These are phyloP conservation scores for Friedmanniomyces endolithicus DNA, from an alignment of 495 filamentous ascomycete genomes.

Conservation along the genomic window DNA sequence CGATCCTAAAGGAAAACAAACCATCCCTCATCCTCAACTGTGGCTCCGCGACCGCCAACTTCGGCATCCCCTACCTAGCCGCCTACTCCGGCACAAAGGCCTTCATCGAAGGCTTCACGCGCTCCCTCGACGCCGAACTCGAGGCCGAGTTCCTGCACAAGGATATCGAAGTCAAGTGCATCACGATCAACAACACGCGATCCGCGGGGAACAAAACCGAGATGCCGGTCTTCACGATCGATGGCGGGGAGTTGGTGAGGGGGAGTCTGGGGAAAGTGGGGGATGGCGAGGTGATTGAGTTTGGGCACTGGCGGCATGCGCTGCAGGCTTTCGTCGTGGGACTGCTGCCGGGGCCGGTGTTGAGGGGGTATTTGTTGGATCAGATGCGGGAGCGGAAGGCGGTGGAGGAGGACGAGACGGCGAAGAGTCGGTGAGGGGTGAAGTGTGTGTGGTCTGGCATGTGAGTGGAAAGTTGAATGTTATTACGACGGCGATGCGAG, in stretches of 20 bases:
- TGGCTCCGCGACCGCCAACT: conserved; percentile 15
- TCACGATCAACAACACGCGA: background rate
- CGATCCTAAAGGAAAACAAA: conserved; percentile 23
- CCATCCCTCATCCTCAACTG: conserved; percentile 36
- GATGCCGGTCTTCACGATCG: background rate
- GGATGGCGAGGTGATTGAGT: background rate
- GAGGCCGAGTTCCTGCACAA: background rate
- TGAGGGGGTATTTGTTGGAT: background rate
- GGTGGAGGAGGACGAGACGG: background rate
- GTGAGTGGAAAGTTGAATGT: no score
- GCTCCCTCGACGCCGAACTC: conserved; percentile 1
- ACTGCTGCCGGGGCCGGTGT: background rate
- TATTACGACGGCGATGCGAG: no score
- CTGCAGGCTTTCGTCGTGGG: background rate
- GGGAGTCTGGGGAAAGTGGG: background rate
- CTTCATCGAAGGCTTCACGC: background rate
- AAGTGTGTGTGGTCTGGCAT: no score
- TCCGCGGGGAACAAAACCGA: background rate
- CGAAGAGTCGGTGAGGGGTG: background rate
- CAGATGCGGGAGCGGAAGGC: background rate
- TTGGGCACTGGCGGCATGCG: background rate
- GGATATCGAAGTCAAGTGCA: conserved; percentile 5
- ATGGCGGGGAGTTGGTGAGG: background rate
- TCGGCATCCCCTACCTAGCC: conserved; percentile 1
- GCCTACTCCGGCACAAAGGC: conserved; percentile 4